Conservation (phyloP, 331 rosid species). For the Dryas integrifolia region DNA sequence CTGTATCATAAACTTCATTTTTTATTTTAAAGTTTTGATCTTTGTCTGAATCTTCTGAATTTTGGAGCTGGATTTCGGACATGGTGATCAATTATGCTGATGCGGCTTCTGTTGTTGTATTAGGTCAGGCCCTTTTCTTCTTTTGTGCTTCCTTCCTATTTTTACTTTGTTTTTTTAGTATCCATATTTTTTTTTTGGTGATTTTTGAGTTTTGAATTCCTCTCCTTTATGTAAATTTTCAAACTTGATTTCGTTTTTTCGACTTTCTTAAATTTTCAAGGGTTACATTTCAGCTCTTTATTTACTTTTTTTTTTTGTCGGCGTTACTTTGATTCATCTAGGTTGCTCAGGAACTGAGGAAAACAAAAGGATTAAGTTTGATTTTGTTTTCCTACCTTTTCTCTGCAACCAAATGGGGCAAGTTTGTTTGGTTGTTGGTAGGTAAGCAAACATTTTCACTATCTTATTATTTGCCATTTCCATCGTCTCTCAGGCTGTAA, state of each 20-base stretch:
- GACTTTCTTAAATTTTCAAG: neutral
- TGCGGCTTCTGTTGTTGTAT: conserved; percentile 3
- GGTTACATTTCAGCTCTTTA: conserved; percentile 18
- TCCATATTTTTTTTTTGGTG: neutral
- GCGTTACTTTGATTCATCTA: neutral
- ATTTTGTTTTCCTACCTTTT: conserved; percentile 30
- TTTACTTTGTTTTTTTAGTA: neutral
- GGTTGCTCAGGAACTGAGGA: conserved; percentile 12
- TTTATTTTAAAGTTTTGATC: neutral
- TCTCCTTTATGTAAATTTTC: conserved; percentile 8
- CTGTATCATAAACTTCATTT: neutral
- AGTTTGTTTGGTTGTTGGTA: conserved; percentile 55
- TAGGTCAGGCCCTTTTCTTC: conserved; percentile 16
- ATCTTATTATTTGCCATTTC: conserved; percentile 18
- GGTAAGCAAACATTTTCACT: conserved; percentile 45
- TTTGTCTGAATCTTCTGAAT: neutral
- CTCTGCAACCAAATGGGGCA: conserved; percentile 37
- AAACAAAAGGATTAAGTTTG: conserved; percentile 1
- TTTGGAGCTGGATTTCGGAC: conserved; percentile 16
- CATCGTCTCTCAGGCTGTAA: conserved; percentile 24
- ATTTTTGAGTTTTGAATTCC: neutral
- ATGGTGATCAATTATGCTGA: conserved; percentile 9
- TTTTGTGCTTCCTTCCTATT: neutral
- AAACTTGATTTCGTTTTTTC: neutral
- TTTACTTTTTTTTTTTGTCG: neutral